phyloP scores from a whole-genome alignment of 306 rosid species.

The Vachellia pachyceras region DNA sequence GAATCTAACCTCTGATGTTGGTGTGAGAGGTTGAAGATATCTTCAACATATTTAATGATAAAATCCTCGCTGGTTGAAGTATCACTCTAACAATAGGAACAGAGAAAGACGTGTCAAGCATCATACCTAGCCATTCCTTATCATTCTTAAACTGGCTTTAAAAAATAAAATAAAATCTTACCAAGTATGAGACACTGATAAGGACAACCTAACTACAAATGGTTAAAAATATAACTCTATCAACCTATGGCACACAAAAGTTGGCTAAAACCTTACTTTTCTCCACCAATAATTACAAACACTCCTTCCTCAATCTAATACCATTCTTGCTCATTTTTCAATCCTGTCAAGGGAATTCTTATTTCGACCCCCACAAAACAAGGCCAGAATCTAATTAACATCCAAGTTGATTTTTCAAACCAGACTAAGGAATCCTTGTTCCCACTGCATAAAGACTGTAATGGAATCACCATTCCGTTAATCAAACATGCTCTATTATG shows the following conservation, averaged over 20 bases:
- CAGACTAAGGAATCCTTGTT: neutral
- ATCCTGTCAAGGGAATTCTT: neutral
- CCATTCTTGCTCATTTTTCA: neutral
- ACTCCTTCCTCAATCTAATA: neutral
- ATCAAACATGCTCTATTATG: neutral
- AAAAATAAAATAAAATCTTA: neutral
- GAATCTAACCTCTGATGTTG: neutral
- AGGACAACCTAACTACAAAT: neutral
- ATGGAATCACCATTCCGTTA: no score
- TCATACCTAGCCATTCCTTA: neutral
- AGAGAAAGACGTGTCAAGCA: neutral
- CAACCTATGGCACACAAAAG: neutral
- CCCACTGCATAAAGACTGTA: no score
- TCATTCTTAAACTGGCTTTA: neutral
- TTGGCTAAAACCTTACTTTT: neutral
- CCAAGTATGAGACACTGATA: no score
- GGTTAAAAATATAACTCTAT: neutral
- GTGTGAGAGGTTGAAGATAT: neutral
- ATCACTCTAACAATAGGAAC: conserved; percentile 8
- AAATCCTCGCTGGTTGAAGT: neutral
- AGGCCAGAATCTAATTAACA: neutral
- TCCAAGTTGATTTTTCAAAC: neutral
- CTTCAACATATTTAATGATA: neutral
- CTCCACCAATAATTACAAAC: neutral
- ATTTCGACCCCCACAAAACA: neutral